These are phyloP conservation scores for Eucalyptus tenuipes DNA, from an alignment of 345 rosid genomes.

Conservation along the genomic window DNA sequence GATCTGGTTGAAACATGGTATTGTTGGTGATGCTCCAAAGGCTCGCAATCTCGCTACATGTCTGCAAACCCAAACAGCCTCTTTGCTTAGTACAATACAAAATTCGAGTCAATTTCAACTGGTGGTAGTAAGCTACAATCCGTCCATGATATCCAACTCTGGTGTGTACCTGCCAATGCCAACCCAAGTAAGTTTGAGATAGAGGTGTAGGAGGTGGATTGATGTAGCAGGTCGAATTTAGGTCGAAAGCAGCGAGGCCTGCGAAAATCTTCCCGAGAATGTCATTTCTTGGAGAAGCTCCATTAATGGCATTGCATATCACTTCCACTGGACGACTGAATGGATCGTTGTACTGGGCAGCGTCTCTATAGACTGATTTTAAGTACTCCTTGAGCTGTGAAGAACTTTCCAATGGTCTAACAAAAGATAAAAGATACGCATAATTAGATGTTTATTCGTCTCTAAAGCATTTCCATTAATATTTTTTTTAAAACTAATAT, in stretches of 20 bases:
- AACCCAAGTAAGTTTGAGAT: neutral
- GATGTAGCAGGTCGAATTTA: neutral
- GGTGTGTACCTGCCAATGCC: neutral
- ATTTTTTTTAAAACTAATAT: neutral
- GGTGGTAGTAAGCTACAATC: neutral
- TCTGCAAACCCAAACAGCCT: neutral
- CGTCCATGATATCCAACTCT: neutral
- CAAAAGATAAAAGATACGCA: neutral
- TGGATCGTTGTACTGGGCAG: neutral
- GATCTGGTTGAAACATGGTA: neutral
- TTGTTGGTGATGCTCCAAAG: neutral
- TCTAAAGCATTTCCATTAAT: neutral
- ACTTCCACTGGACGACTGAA: neutral
- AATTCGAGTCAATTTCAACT: neutral
- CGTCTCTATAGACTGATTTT: neutral
- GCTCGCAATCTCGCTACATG: neutral
- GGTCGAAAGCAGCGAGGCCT: neutral
- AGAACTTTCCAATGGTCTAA: neutral
- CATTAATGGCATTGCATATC: neutral
- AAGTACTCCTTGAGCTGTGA: neutral
- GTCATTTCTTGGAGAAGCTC: neutral
- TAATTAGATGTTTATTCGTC: neutral
- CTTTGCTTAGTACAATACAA: neutral
- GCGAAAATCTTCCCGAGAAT: neutral
- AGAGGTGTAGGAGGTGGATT: neutral